phyloP scores from a whole-genome alignment of 805 yeast genomes.

The Schizosaccharomyces lindneri region DNA sequence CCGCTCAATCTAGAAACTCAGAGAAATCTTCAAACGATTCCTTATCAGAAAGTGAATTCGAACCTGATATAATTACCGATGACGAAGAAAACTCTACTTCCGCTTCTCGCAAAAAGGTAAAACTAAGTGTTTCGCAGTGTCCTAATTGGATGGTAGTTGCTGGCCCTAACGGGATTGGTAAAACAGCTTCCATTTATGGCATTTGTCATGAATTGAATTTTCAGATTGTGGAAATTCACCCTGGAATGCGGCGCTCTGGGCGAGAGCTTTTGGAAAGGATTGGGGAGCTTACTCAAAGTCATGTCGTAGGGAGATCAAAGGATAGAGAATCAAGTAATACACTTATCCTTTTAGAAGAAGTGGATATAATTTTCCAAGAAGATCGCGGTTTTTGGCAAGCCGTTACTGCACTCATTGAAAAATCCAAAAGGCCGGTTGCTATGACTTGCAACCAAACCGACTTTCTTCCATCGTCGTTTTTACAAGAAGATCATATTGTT shows the following conservation, averaged over 20 bases:
- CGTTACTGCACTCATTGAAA: conserved; percentile 32
- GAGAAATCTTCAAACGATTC: not conserved
- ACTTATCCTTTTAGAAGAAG: conserved; percentile 65
- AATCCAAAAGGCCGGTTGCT: conserved; percentile 44
- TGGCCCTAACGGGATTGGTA: conserved; percentile 59
- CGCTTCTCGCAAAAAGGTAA: not conserved
- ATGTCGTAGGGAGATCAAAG: conserved; percentile 29
- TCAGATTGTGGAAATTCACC: conserved; percentile 58
- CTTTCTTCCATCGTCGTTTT: not conserved
- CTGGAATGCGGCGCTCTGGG: conserved; percentile 47
- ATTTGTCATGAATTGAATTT: conserved; percentile 37
- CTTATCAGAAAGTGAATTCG: not conserved
- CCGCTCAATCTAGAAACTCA: not conserved
- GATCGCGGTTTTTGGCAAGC: conserved; percentile 67
- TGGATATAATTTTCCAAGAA: conserved; percentile 49
- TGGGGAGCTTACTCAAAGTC: conserved; percentile 64
- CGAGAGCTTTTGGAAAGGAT: conserved; percentile 40
- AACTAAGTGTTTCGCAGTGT: not conserved
- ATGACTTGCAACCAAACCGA: conserved; percentile 25
- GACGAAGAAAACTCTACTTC: not conserved
- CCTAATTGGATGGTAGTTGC: conserved; percentile 27
- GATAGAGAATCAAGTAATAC: not conserved
- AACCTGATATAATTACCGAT: not conserved
- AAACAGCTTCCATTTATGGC: conserved; percentile 48
- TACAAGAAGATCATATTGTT: not conserved